phyloP scores from a whole-genome alignment of 257 asterid genomes.

The Lycium ferocissimum region DNA sequence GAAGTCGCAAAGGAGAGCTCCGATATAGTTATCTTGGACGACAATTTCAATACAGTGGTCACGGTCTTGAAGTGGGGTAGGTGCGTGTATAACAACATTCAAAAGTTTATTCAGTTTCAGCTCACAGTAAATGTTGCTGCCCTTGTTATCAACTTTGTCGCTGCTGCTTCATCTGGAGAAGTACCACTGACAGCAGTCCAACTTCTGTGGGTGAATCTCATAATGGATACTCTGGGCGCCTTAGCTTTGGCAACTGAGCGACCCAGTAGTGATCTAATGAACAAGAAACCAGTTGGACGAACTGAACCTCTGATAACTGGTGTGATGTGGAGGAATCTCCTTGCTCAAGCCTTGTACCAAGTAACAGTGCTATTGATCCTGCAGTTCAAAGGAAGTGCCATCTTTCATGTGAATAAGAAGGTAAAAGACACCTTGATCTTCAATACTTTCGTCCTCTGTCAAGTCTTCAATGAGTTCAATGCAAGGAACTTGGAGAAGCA shows the following conservation, averaged over 20 bases:
- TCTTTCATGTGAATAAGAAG: constrained; percentile 34
- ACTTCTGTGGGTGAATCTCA: constrained; percentile 56
- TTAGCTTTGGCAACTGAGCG: constrained; percentile 53
- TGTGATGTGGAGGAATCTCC: constrained; percentile 54
- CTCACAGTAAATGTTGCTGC: constrained; percentile 43
- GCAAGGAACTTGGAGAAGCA: constrained; percentile 63
- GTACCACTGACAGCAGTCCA: constrained; percentile 42
- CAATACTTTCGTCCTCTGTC: constrained; percentile 64
- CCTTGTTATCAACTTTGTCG: constrained; percentile 38
- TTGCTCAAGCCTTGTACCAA: constrained; percentile 49
- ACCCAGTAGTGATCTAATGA: constrained; percentile 45
- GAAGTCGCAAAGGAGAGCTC: constrained; percentile 46
- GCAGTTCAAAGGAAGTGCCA: constrained; percentile 44
- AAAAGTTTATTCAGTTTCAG: constrained; percentile 42
- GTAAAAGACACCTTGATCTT: constrained; percentile 59
- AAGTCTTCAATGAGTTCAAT: constrained; percentile 67
- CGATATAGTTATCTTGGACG: constrained; percentile 41
- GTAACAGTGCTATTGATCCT: constrained; percentile 36
- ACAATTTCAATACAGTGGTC: constrained; percentile 38
- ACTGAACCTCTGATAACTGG: constrained; percentile 47
- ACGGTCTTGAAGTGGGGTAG: constrained; percentile 41
- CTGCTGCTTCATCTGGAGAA: constrained; percentile 41
- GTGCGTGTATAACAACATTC: constrained; percentile 39
- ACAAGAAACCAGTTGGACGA: constrained; percentile 46
- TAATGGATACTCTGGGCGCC: constrained; percentile 64